Base-by-base conservation (phyloP, 176 grass and related monocot species). In the Aegilops sharonensis region DNA sequence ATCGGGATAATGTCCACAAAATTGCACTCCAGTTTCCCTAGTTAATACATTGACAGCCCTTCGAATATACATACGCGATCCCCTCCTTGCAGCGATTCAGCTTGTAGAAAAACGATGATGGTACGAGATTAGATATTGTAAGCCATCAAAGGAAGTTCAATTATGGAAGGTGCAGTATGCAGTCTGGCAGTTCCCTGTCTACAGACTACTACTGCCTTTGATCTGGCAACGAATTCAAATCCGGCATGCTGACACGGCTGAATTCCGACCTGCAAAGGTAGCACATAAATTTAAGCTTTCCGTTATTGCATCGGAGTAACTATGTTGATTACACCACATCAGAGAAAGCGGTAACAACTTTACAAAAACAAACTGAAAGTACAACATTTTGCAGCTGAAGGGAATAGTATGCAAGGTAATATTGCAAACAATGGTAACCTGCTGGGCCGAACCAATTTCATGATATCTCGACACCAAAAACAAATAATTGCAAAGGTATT, bases 201-300 rank as follows among this genome's bases (percentile, higher is more conserved):
- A 74, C 27, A 68, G 15, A 18, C 0, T 3, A 89, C 36, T 87
- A 76, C 86, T 68, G 81, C 78, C 62, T 92, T 90, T 88, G 90
- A 86, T 95, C 90, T 81, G 87, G 78, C 73, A 87, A 76, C 61
- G 82, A 92, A 50, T 89, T 92, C 68, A 89, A 86, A 83, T 95
- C 85, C 30, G 85, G 90, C 86, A 89, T 78, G 18, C 54, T 59
- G 52, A 78, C 78, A 72, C 84, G 93, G 75, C 71, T 92, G 85
- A 95, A 92, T 57, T 95, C 93, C 79, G 90, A 92, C 78, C 93
- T 92, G 85, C 72, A 88, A 85, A 32, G 45, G 87, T 27, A 89
- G 66, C 64, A 75, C 14, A 79, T 3, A 3, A 56, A 45, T 17
- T 77, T 77, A 45, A 91, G 48, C 43, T 62, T 30, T 20, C 15